These are phyloP conservation scores for Arthrobotrys conoides DNA, from an alignment of 2,329 filamentous ascomycete species.

Conservation along the genomic window DNA sequence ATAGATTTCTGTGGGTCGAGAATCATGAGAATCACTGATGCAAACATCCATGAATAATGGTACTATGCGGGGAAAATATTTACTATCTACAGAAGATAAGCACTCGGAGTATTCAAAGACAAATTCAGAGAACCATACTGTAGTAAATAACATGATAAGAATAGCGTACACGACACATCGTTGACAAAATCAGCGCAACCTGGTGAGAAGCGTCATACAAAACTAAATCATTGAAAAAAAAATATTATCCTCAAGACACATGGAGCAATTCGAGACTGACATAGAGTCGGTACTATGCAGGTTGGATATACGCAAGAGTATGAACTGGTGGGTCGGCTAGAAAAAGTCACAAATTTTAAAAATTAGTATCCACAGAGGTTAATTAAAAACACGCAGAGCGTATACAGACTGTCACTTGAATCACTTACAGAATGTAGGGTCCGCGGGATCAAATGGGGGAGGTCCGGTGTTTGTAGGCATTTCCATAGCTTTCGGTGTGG, in stretches of 20 bases:
- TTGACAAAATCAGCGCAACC: too few species aligned
- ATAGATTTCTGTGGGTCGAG: too few species aligned
- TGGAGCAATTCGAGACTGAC: neutral
- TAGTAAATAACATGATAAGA: too few species aligned
- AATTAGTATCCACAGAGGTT: neutral
- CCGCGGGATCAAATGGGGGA: neutral
- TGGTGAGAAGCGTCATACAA: too few species aligned
- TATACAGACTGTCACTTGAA: neutral
- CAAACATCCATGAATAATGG: too few species aligned
- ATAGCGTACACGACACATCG: too few species aligned
- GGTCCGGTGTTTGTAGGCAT: neutral
- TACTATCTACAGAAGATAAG: too few species aligned
- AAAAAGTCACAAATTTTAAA: neutral
- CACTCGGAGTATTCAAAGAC: too few species aligned
- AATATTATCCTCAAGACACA: neutral
- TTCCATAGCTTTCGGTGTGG: neutral
- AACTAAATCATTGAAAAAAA: neutral
- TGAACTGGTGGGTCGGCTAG: neutral
- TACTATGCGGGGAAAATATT: too few species aligned
- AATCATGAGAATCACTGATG: too few species aligned
- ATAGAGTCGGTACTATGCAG: neutral
- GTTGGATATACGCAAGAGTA: neutral
- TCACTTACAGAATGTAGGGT: constrained; percentile 6
- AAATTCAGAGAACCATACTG: too few species aligned
- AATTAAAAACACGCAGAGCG: neutral